Base-by-base conservation (phyloP, 2,329 filamentous ascomycete species). In the Hawksworthiomyces lignivorus region DNA sequence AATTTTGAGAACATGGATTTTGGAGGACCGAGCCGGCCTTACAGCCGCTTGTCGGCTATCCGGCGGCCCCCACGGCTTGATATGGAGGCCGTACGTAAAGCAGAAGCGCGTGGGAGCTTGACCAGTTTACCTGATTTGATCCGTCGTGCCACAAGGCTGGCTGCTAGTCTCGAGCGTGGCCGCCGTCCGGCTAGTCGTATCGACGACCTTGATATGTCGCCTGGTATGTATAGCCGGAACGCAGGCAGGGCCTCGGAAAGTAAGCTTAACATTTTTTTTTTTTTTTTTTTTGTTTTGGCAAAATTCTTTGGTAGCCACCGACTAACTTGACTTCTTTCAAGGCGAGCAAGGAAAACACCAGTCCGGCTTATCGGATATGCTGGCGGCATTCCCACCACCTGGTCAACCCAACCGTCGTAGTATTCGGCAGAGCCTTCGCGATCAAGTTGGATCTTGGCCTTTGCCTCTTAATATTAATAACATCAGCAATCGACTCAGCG, bases 71-170 rank as follows among this genome's bases (percentile, higher is more conserved):
- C 87, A 4, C 77, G 76, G 27, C 67, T 96, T 4, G 80, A 96
- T 56, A 82, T 96, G 19, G 82, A 89, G 55, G 85, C 85, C 4
- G 84, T 94, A 4, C 76, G 80, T 50, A 80, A 83, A 39, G 85
- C 86, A 14, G 87, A 96, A 60, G 77, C 83, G 1, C 78, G 92
- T 55, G 89, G 87, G 4, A 96, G 89, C 58, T 70, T 95, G 49
- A 97, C 92, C 2, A 96, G 89, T 62, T 67, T 98, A 45, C 84
- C 89, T 0, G 92, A 97, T 58, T 67, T 98, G 46, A 97, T 98
- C 51, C 75, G 80, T 54, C 78, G 92, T 52, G 92, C 92, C 10
- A 97, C 90, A 1, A 80, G 79, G 50, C 68, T 97, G 28, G 90
- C 89, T 14, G 78, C 86, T 0, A 88, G 94, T 62, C 80, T 98